Conservation (phyloP, 306 rosid species). For the Cicer cuneatum region DNA sequence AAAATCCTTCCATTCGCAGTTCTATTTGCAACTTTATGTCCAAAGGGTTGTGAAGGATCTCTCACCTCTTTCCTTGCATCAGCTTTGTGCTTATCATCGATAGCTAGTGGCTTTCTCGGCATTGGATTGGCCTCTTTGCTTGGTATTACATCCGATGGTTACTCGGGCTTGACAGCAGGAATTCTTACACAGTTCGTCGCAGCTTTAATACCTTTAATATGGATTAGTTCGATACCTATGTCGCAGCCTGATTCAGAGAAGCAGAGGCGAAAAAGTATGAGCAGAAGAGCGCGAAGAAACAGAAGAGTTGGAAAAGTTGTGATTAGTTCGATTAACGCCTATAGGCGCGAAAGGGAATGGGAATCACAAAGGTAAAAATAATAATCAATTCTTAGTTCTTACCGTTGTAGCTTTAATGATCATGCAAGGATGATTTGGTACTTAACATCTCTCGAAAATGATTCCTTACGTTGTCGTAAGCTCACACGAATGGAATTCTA, state of each 20-base stretch:
- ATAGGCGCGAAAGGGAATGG: constrained; percentile 72
- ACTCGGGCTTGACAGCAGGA: constrained; percentile 71
- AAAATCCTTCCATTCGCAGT: constrained; percentile 85
- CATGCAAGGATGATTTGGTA: constrained; percentile 31
- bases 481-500: not conserved
- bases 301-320: constrained; percentile 79
- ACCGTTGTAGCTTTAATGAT: constrained; percentile 1
- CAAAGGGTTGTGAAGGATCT: constrained; percentile 91
- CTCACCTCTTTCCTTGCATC: constrained; percentile 86
- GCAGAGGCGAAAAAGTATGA: constrained; percentile 56
- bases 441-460: constrained; percentile 25
- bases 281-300: constrained; percentile 65
- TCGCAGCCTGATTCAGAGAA: constrained; percentile 50
- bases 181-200: constrained; percentile 69
- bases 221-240: constrained; percentile 60
- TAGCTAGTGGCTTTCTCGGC: constrained; percentile 74
- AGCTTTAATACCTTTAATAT: constrained; percentile 69
- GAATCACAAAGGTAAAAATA: constrained; percentile 54
- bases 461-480: not conserved
- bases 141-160: constrained; percentile 68
- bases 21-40: constrained; percentile 68
- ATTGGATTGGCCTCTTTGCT: constrained; percentile 74
- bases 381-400: constrained; percentile 8
- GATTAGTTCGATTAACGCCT: constrained; percentile 53
- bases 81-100: constrained; percentile 70